These are phyloP conservation scores for Xylaria acuta DNA, from an alignment of 495 filamentous ascomycete species.

Conservation along the genomic window DNA sequence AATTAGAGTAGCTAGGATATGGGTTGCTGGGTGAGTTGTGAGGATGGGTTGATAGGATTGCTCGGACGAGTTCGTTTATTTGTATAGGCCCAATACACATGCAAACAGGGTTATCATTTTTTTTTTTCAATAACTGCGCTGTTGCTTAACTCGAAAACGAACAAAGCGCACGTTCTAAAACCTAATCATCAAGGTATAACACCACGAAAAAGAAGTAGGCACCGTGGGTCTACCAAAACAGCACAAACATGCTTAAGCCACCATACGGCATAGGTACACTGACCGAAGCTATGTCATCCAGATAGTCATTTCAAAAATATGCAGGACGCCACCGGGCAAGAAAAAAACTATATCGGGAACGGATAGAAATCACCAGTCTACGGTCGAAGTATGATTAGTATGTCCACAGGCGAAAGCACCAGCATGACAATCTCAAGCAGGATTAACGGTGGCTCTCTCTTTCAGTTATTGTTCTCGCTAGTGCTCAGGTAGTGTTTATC, in stretches of 20 bases:
- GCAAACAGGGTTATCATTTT: neutral
- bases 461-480: constrained; percentile 14
- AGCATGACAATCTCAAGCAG: neutral
- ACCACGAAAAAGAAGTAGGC: neutral
- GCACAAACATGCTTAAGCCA: neutral
- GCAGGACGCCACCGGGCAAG: neutral
- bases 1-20: neutral
- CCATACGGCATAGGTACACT: neutral
- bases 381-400: neutral
- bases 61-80: neutral
- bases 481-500: constrained; percentile 26
- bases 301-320: no score
- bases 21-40: neutral
- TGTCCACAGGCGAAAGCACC: neutral
- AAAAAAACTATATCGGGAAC: neutral
- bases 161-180: neutral
- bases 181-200: neutral
- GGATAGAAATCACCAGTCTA: neutral
- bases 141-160: neutral
- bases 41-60: neutral
- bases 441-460: neutral
- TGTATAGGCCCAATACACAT: neutral
- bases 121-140: neutral
- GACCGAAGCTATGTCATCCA: neutral
- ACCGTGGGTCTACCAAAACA: neutral